Evolutionary conservation across 1,139 yeast species (phyloP), one percentile per base, ranked within the genome.

Genomic region (Lodderomyces jiufengensis): DNA sequence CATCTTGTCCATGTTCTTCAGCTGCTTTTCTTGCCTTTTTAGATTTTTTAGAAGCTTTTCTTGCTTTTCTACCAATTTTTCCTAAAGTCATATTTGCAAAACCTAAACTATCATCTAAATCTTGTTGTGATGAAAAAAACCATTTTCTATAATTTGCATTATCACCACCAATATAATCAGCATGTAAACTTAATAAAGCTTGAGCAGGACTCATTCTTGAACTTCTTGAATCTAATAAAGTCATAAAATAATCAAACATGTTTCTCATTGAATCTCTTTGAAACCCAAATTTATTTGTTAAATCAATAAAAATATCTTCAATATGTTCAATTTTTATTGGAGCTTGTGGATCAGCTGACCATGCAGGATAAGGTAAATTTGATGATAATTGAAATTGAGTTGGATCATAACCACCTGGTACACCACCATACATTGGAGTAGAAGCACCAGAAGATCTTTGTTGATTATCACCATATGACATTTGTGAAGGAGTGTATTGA

Each of bases 201-300:
- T 87, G 95, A 44, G 87, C 84, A 18, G 98, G 97, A 13, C 97
- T 80, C 95, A 90, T 87, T 65, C 98, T 83, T 36, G 97, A 87
- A 9, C 97, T 78, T 59, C 97, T 80, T 8, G 98, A 92, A 58
- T 94, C 98, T 55, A 94, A 74, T 51, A 90, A 72, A 21, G 86
- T 78, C 97, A 94, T 84, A 61, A 92, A 82, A 63, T 87, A 94
- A 59, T 94, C 98, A 64, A 81, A 92, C 86, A 90, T 85, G 66
- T 94, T 94, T 67, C 95, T 80, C 92, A 87, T 87, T 20, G 96
- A 86, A 58, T 90, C 97, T 63, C 95, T 78, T 71, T 94, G 98
- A 77, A 94, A 94, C 45, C 98, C 98, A 63, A 94, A 88, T 63
- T 84, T 84, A 64, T 84, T 82, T 42, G 95, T 73, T 58, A 94